Percentiles rank a stretch among this genome's conserved stretches.
Evolutionary conservation across 371 early-diverging fungal species (phyloP).

Genomic region (Gilbertella persicaria): DNA sequence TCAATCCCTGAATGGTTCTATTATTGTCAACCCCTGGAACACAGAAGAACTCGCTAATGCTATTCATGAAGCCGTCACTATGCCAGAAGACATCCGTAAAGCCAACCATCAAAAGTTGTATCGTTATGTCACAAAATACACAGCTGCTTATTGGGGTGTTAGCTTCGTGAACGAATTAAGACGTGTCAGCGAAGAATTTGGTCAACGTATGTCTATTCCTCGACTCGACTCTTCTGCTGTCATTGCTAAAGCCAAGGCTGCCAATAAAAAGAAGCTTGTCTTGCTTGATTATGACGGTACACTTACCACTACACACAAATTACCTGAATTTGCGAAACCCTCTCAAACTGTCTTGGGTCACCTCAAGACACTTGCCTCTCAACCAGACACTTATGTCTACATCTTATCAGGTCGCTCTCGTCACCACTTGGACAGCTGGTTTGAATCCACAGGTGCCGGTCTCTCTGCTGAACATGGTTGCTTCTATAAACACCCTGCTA

Average conservation of each 20-base stretch:
- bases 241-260: conserved; percentile 39
- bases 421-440: conserved; percentile 87
- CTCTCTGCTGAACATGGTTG: conserved; percentile 96
- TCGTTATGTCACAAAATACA: conserved; percentile 95
- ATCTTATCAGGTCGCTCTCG: conserved; percentile 90
- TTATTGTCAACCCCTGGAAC: conserved; percentile 99
- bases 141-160: conserved; percentile 98
- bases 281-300: conserved; percentile 97
- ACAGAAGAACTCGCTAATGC: conserved; percentile 94
- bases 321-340: conserved; percentile 92
- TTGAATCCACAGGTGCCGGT: conserved; percentile 83
- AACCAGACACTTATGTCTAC: conserved; percentile 89
- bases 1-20: conserved; percentile 93
- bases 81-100: conserved; percentile 81
- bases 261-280: conserved; percentile 67
- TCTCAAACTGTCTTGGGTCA: conserved; percentile 65
- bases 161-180: conserved; percentile 90
- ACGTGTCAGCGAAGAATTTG: conserved; percentile 68
- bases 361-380: conserved; percentile 67
- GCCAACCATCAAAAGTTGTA: conserved; percentile 90
- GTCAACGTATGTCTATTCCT: conserved; percentile 72
- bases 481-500: conserved; percentile 89
- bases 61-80: conserved; percentile 89
- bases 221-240: conserved; percentile 51
- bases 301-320: conserved; percentile 76